Percentiles rank a stretch among this genome's conserved stretches.
Conservation (phyloP, 305 asterid species). For the Fraxinus baroniana region DNA sequence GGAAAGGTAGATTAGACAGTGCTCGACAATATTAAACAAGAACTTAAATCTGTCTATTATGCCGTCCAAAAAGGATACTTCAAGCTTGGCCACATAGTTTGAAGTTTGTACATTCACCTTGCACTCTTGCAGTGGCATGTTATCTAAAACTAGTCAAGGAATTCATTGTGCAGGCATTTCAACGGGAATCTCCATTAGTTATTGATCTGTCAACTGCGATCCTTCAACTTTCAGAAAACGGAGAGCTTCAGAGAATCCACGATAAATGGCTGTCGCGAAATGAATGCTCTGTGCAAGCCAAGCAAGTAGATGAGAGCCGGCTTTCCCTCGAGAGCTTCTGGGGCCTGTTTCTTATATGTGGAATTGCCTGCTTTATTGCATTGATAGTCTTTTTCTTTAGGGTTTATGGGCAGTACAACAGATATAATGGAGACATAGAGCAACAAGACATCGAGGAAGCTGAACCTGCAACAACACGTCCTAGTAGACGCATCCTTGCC, state of each 20-base stretch:
- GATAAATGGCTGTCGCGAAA: conserved; percentile 71
- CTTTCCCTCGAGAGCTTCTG: conserved; percentile 88
- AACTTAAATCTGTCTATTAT: neutral
- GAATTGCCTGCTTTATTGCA: conserved; percentile 50
- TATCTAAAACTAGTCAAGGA: neutral
- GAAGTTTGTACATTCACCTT: neutral
- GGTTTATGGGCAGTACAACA: conserved; percentile 53
- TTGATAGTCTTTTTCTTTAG: conserved; percentile 49
- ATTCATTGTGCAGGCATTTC: conserved; percentile 55
- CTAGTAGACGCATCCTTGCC: conserved; percentile 27
- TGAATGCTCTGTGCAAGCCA: conserved; percentile 44
- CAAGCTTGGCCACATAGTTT: neutral
- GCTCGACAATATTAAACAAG: neutral
- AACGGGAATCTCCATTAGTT: conserved; percentile 73
- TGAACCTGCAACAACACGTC: conserved; percentile 16
- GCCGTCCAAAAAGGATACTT: neutral
- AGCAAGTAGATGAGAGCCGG: conserved; percentile 36
- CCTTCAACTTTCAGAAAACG: conserved; percentile 85
- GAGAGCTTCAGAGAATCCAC: conserved; percentile 83
- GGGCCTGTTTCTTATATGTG: conserved; percentile 84
- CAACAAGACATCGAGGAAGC: conserved; percentile 27
- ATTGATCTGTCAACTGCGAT: conserved; percentile 76
- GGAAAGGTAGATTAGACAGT: neutral
- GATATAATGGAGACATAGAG: conserved; percentile 36
- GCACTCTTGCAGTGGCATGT: neutral